Evolutionary conservation across 23 red algal genomes (phyloP).

Genomic region (Chondrus crispus): DNA sequence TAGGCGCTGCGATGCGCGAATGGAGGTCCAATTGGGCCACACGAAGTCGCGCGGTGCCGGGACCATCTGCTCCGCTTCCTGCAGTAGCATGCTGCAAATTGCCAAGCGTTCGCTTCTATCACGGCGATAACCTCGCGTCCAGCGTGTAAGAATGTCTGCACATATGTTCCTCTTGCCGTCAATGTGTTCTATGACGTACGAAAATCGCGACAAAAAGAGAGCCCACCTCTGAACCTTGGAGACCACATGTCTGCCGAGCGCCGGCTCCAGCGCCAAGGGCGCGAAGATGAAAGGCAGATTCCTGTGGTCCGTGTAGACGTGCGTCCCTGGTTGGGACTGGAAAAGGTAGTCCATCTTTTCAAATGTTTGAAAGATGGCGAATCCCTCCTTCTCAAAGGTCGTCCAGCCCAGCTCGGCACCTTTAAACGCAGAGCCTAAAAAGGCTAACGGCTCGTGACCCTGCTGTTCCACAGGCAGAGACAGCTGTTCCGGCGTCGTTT

Average conservation of each 20-base stretch:
- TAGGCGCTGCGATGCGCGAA: neutral
- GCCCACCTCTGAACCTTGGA: conserved; percentile 11
- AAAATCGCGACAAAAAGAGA: neutral
- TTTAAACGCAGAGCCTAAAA: neutral
- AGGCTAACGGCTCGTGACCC: conserved; percentile 10
- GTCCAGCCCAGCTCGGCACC: neutral
- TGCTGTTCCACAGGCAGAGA: neutral
- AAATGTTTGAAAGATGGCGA: neutral
- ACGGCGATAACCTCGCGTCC: too few relatives aligned
- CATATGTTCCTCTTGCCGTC: neutral
- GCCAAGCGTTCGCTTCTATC: neutral
- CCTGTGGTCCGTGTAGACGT: conserved; percentile 4
- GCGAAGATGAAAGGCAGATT: neutral
- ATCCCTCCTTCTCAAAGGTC: neutral
- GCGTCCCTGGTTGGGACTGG: too few relatives aligned
- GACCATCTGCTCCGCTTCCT: neutral
- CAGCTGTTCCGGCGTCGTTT: neutral
- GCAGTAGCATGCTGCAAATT: neutral
- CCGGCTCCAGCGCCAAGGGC: neutral
- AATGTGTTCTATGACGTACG: conserved; percentile 6
- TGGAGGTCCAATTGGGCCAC: neutral
- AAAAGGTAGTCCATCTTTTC: neutral
- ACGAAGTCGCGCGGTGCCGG: neutral
- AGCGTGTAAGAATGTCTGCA: neutral
- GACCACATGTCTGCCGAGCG: neutral